Percentiles rank a stretch among this genome's conserved stretches.
These are phyloP conservation scores for Pyricularia grisea DNA, from an alignment of 2,329 filamentous ascomycete species.

Conservation along the genomic window DNA sequence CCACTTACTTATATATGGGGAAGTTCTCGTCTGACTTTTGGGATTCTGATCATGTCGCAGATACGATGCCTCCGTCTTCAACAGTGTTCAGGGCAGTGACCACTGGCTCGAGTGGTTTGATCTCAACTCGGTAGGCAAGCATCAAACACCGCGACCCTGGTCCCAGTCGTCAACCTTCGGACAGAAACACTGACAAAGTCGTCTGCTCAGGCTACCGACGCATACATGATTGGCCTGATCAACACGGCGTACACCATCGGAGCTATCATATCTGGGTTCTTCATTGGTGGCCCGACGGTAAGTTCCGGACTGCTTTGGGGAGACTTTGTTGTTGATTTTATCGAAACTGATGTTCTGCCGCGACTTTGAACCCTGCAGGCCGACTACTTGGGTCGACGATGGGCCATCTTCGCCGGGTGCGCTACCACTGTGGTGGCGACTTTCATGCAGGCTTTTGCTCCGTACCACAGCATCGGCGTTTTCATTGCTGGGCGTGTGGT, in stretches of 20 bases:
- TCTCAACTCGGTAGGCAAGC: slow-evolving; percentile 20
- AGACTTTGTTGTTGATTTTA: not conserved
- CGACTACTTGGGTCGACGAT: slow-evolving; percentile 51
- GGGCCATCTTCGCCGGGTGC: slow-evolving; percentile 57
- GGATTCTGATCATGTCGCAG: slow-evolving; percentile 32
- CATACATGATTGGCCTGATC: slow-evolving; percentile 38
- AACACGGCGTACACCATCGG: slow-evolving; percentile 65
- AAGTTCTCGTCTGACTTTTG: not conserved
- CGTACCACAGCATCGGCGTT: slow-evolving; percentile 48
- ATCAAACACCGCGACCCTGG: not conserved
- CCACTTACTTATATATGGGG: not conserved
- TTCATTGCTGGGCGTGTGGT: slow-evolving; percentile 62
- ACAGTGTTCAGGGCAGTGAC: slow-evolving; percentile 57
- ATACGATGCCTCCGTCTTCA: slow-evolving; percentile 44
- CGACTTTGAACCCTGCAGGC: slow-evolving; percentile 19
- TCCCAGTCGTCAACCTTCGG: not conserved
- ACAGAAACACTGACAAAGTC: not conserved
- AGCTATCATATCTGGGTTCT: slow-evolving; percentile 61
- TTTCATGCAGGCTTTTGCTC: slow-evolving; percentile 58
- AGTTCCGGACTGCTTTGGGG: slow-evolving; percentile 6
- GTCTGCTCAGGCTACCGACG: slow-evolving; percentile 24
- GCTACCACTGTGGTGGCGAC: slow-evolving; percentile 57
- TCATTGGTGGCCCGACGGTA: slow-evolving; percentile 53
- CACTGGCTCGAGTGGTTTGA: slow-evolving; percentile 60
- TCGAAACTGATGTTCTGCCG: not conserved